A percentile compares a stretch with the other conserved stretches of the same genome.
Evolutionary conservation across 2,329 filamentous ascomycete genomes (phyloP).

Genomic region (Fusarium goolgardi): DNA sequence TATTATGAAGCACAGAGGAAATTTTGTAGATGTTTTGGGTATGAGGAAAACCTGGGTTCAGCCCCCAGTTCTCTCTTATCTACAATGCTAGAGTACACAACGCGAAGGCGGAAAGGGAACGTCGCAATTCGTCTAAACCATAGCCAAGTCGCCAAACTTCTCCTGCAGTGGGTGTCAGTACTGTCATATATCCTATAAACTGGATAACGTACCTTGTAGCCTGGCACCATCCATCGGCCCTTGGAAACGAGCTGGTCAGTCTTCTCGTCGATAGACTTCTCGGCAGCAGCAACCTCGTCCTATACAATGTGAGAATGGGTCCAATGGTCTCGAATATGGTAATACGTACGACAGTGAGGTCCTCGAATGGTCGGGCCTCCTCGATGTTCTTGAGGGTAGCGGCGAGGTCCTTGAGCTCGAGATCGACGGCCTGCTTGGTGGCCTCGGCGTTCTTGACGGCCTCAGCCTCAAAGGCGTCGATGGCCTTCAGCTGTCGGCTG

Average conservation of each 20-base stretch:
- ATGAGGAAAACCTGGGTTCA: slow-evolving; percentile 52
- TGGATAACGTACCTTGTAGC: slow-evolving; percentile 86
- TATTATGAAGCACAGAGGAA: slow-evolving; percentile 41
- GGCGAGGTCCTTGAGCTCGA: slow-evolving; percentile 92
- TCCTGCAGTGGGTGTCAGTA: slow-evolving; percentile 75
- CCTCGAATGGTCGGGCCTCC: slow-evolving; percentile 92
- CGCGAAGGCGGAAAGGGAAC: slow-evolving; percentile 59
- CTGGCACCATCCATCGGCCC: slow-evolving; percentile 97
- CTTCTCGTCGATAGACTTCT: slow-evolving; percentile 98
- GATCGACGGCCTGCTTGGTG: slow-evolving; percentile 95
- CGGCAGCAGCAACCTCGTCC: slow-evolving; percentile 95
- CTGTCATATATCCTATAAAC: not conserved
- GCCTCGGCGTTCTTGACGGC: slow-evolving; percentile 96
- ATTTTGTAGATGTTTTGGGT: slow-evolving; percentile 44
- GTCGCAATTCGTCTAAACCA: slow-evolving; percentile 75
- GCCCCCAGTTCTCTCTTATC: slow-evolving; percentile 63
- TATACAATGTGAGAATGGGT: slow-evolving; percentile 56
- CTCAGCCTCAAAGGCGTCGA: slow-evolving; percentile 97
- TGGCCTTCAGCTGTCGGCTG: slow-evolving; percentile 93
- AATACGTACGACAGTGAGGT: slow-evolving; percentile 92
- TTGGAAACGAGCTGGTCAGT: slow-evolving; percentile 94
- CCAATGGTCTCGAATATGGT: not conserved
- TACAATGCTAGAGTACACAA: slow-evolving; percentile 78
- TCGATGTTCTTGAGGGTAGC: slow-evolving; percentile 98
- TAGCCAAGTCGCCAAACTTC: slow-evolving; percentile 97